Base-by-base conservation (phyloP, 805 yeast genomes). In the Grigorovia yakushimaensis region DNA sequence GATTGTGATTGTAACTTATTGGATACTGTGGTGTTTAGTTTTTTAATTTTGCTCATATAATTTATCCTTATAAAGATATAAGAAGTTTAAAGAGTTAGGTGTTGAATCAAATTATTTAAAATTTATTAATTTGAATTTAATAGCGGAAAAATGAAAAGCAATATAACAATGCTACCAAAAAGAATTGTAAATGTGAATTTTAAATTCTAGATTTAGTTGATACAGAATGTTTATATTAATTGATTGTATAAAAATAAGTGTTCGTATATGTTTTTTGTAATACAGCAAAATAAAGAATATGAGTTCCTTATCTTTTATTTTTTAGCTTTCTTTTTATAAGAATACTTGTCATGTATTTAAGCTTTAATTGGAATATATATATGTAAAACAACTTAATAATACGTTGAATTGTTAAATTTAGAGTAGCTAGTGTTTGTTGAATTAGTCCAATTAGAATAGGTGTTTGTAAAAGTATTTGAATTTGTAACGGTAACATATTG, bases 1-100 rank as follows among this genome's bases (percentile, higher is more conserved):
- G 64, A 52, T 37, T 72, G 75, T 1, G 78, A 64, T 42, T 54
- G 57, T 17, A 64, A 40, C 9, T 47, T 45, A 5, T 45, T 44
- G 5, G 46, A 39, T 4, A 61, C 61, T 6, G 45, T 36, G 0
- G 46, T 21, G 18, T 54, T 49, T 36, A 63, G 42, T 36, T 44
- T 50, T 8, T 46, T 51, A 23, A 62, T 55, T 9, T 47, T 33
- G 7, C 37, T 33, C 37, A 33, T 33, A 33, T 6, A 33, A 9
- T 27, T 3, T 27, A 27, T 10, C 13, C 9, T 15, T 27, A 27
- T n/a, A n/a, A n/a, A n/a, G n/a, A n/a, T n/a, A n/a, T n/a, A n/a
- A n/a, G n/a, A n/a, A n/a, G n/a, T n/a, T n/a, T n/a, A n/a, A n/a
- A n/a, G n/a, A n/a, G n/a, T n/a, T n/a, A n/a, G n/a, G n/a, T n/a